Evolutionary conservation across 1,284 basidiomycete species (phyloP).

Genomic region (Ganoderma leucocontextum): DNA sequence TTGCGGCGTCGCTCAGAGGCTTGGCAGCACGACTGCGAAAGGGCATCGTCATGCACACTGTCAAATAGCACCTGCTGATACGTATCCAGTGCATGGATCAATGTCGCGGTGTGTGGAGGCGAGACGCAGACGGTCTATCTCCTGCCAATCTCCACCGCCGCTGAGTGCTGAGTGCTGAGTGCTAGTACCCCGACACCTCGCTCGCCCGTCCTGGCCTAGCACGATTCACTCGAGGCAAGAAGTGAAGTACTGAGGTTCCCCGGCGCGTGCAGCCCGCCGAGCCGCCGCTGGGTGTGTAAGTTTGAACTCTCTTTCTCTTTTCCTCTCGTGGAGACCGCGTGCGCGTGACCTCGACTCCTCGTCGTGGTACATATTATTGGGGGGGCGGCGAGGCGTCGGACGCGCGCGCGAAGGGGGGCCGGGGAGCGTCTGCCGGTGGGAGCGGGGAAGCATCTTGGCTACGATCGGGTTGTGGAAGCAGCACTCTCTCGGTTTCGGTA

Average conservation of each 20-base stretch:
- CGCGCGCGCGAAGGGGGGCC: background rate
- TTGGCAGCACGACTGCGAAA: background rate
- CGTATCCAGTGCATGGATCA: slow-evolving; percentile 20
- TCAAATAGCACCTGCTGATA: slow-evolving; percentile 1
- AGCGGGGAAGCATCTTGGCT: background rate
- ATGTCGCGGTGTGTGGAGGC: slow-evolving; percentile 22
- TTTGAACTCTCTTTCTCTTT: background rate
- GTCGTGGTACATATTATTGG: background rate
- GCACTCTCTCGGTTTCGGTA: slow-evolving; percentile 24
- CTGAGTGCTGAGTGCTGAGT: slow-evolving; percentile 1
- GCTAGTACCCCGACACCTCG: slow-evolving; percentile 9
- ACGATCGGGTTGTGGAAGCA: slow-evolving; percentile 6
- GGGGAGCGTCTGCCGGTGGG: background rate
- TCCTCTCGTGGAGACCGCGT: background rate
- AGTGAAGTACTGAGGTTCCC: background rate
- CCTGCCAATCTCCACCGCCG: slow-evolving; percentile 31
- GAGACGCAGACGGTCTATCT: slow-evolving; percentile 27
- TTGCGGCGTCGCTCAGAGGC: background rate
- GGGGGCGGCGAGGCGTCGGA: too few species aligned
- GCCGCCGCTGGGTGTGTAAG: slow-evolving; percentile 13
- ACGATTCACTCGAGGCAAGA: background rate
- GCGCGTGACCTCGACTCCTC: background rate
- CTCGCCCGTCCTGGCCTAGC: slow-evolving; percentile 8
- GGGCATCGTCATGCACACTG: background rate
- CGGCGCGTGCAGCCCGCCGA: slow-evolving; percentile 7